Percentiles rank a stretch among this genome's conserved stretches.
phyloP scores from a whole-genome alignment of 768 basidiomycete species.

The Suillus paluster region DNA sequence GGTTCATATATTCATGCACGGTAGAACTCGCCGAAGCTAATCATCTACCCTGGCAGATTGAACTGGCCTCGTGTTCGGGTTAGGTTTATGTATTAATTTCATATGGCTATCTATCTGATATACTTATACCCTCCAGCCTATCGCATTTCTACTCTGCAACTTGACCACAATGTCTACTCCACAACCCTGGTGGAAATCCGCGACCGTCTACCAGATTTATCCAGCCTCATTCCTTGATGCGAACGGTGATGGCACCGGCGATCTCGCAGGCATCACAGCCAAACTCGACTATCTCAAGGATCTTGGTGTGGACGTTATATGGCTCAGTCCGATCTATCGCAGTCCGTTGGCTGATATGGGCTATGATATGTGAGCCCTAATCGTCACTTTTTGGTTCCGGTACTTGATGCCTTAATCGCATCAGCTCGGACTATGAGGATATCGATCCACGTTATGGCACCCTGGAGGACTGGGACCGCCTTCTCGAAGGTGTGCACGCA shows the following conservation, averaged over 20 bases:
- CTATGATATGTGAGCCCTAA: slow-evolving; percentile 60
- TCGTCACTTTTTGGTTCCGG: not conserved
- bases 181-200: slow-evolving; percentile 60
- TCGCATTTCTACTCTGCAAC: slow-evolving; percentile 6
- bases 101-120: not conserved
- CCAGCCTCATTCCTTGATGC: slow-evolving; percentile 73
- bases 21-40: not conserved
- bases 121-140: not conserved
- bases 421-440: slow-evolving; percentile 65
- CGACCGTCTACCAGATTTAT: slow-evolving; percentile 70
- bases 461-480: slow-evolving; percentile 59
- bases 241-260: slow-evolving; percentile 73
- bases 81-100: not conserved
- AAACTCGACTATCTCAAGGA: slow-evolving; percentile 73
- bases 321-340: slow-evolving; percentile 75
- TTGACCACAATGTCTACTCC: not conserved
- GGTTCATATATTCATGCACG: not conserved
- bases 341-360: slow-evolving; percentile 76
- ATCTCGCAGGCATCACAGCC: slow-evolving; percentile 64
- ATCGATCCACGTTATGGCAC: slow-evolving; percentile 71
- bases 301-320: slow-evolving; percentile 69
- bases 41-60: not conserved
- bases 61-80: not conserved
- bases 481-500: slow-evolving; percentile 57
- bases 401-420: slow-evolving; percentile 1